phyloP scores from a whole-genome alignment of 345 rosid species.

The Excoecaria cochinchinensis region DNA sequence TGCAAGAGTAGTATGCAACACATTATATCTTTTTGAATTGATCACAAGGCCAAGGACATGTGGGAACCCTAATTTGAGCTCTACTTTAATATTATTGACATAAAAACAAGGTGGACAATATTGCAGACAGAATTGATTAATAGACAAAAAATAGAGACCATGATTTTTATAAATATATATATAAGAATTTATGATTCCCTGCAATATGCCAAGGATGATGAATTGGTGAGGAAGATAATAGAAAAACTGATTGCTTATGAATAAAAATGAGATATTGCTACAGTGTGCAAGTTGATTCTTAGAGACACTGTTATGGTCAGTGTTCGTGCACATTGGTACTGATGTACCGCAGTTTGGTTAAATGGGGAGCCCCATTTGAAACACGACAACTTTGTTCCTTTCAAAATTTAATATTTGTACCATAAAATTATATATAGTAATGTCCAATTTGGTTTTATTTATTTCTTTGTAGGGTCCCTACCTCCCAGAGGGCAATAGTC shows the following conservation, averaged over 20 bases:
- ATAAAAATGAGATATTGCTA: neutral
- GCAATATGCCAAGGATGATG: neutral
- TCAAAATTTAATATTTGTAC: neutral
- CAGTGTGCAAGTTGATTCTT: constrained; percentile 7
- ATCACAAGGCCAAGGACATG: no score
- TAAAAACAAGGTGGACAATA: neutral
- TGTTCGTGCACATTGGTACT: constrained; percentile 19
- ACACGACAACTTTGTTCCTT: neutral
- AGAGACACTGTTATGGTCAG: constrained; percentile 4
- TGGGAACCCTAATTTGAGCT: neutral
- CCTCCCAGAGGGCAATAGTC: no score
- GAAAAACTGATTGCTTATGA: neutral
- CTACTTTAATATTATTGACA: neutral
- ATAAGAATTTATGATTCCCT: neutral
- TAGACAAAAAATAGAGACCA: no score
- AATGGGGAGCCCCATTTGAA: neutral
- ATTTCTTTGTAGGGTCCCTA: no score
- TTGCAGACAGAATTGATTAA: no score
- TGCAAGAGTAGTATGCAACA: no score
- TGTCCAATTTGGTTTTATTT: neutral
- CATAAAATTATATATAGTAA: neutral
- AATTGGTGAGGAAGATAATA: neutral
- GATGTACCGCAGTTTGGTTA: constrained; percentile 13
- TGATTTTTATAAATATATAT: no score
- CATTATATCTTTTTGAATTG: no score